Evolutionary conservation across 495 filamentous ascomycete species (phyloP), one percentile per base, ranked within the genome.

Genomic region (Penicillium goetzii): DNA sequence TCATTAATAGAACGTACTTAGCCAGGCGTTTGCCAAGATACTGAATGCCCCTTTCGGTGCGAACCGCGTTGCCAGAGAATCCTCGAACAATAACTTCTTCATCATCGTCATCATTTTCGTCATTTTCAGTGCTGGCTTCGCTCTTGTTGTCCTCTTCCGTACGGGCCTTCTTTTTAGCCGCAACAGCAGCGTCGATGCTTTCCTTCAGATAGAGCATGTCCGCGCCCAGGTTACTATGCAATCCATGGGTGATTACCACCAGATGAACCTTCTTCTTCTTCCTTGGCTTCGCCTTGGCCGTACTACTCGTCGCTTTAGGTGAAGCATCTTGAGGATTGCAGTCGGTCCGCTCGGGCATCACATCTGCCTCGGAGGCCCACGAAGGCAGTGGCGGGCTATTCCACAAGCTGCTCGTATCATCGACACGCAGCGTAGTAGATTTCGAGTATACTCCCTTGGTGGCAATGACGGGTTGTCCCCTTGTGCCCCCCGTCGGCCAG

Each of bases 121-220:
- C 19, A 4, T 40, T 34, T 63, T 28, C 55, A 3, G 49, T 26
- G 10, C 23, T 23, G 36, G 59, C 58, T 25, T 58, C 58, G n/a
- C 50, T 33, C 43, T 64, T 53, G 34, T 58, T 19, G 50, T 80
- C 25, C 51, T 80, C 81, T 66, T 81, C 86, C 8, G 81, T 81
- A 63, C 88, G 85, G 43, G 85, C 74, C 56, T 89, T 86, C 69
- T 91, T 86, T 63, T 81, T 89, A 2, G 87, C 88, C 26, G 91
- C 86, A 34, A 88, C 88, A 28, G 91, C 87, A 34, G 88, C 86
- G 74, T 99, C 96, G 57, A 99, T 97, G 67, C 92, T 93, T 74
- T 99, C 95, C 71, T 99, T 99, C 68, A 99, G 74, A 72, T 90
- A 99, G 30, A 99, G 80, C 96, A 99, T 96, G 78, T 99, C 95